phyloP scores from a whole-genome alignment of 805 yeast genomes.

The Zygosaccharomyces bisporus region DNA sequence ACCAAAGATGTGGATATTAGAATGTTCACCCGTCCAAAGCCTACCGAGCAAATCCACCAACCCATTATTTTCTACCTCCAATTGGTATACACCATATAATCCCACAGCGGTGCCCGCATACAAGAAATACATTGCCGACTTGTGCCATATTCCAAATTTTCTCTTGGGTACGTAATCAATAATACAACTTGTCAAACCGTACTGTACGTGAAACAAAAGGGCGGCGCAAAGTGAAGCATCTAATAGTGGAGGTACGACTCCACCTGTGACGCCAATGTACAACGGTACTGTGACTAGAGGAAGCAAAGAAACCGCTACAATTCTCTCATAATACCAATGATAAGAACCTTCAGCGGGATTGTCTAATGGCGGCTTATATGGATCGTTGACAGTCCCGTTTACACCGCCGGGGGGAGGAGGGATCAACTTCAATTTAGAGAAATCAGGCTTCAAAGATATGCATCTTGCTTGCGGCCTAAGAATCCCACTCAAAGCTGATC shows the following conservation, averaged over 20 bases:
- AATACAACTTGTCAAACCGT: slow-evolving; percentile 75
- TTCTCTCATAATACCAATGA: slow-evolving; percentile 72
- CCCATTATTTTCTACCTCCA: slow-evolving; percentile 68
- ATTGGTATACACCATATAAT: slow-evolving; percentile 65
- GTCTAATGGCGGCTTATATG: slow-evolving; percentile 57
- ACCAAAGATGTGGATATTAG: slow-evolving; percentile 29
- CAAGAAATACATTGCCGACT: slow-evolving; percentile 54
- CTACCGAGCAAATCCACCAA: slow-evolving; percentile 45
- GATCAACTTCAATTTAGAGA: slow-evolving; percentile 42
- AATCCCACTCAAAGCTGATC: background rate
- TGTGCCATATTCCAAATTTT: slow-evolving; percentile 65
- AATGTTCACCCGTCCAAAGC: slow-evolving; percentile 38
- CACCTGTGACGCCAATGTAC: slow-evolving; percentile 42
- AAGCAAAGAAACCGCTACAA: slow-evolving; percentile 54
- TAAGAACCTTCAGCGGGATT: slow-evolving; percentile 59
- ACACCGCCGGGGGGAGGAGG: slow-evolving; percentile 73
- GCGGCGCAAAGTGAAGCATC: slow-evolving; percentile 57
- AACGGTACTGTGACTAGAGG: slow-evolving; percentile 61
- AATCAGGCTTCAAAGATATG: slow-evolving; percentile 27
- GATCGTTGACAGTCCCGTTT: slow-evolving; percentile 69
- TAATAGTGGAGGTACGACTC: slow-evolving; percentile 45
- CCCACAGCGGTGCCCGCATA: slow-evolving; percentile 61
- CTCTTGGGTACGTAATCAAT: slow-evolving; percentile 74
- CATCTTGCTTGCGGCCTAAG: slow-evolving; percentile 10
- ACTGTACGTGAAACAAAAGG: slow-evolving; percentile 59